These are phyloP conservation scores for Aphanoascus verrucosus DNA, from an alignment of 2,329 filamentous ascomycete genomes.

Conservation along the genomic window DNA sequence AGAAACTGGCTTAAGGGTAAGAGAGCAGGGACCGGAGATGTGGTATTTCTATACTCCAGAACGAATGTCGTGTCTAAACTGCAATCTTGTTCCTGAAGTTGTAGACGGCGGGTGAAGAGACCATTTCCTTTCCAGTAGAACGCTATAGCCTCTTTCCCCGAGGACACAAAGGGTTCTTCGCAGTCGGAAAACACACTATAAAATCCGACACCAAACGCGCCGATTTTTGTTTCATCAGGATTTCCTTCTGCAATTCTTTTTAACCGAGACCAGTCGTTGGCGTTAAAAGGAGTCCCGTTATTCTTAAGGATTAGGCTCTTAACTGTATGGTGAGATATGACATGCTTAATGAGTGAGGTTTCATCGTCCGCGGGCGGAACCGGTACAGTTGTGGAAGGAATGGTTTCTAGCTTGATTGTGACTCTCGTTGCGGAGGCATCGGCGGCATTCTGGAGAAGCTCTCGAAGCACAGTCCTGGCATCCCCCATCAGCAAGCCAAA, in stretches of 20 bases:
- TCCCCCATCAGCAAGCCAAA: not conserved
- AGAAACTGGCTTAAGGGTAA: constrained; percentile 84
- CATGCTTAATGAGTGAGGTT: constrained; percentile 68
- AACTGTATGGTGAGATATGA: constrained; percentile 72
- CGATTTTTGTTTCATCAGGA: constrained; percentile 97
- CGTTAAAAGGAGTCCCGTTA: constrained; percentile 75
- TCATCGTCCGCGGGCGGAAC: constrained; percentile 54
- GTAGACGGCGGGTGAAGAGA: constrained; percentile 78
- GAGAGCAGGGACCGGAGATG: constrained; percentile 75
- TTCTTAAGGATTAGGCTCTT: constrained; percentile 84
- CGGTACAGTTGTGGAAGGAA: constrained; percentile 69
- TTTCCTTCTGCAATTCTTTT: constrained; percentile 99
- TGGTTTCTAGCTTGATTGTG: constrained; percentile 81
- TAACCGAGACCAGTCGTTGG: constrained; percentile 83
- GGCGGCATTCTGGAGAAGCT: constrained; percentile 96
- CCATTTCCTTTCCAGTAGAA: constrained; percentile 99
- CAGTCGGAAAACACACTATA: constrained; percentile 98
- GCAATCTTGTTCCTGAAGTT: constrained; percentile 55
- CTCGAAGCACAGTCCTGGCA: constrained; percentile 58
- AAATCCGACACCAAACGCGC: constrained; percentile 95
- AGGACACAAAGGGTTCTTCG: constrained; percentile 93
- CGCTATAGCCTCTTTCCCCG: constrained; percentile 84
- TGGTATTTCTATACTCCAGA: constrained; percentile 81
- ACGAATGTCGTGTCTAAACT: constrained; percentile 79
- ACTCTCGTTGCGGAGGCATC: constrained; percentile 88